Conservation (phyloP, 495 filamentous ascomycete species). For the Tetracladium setigerum region DNA sequence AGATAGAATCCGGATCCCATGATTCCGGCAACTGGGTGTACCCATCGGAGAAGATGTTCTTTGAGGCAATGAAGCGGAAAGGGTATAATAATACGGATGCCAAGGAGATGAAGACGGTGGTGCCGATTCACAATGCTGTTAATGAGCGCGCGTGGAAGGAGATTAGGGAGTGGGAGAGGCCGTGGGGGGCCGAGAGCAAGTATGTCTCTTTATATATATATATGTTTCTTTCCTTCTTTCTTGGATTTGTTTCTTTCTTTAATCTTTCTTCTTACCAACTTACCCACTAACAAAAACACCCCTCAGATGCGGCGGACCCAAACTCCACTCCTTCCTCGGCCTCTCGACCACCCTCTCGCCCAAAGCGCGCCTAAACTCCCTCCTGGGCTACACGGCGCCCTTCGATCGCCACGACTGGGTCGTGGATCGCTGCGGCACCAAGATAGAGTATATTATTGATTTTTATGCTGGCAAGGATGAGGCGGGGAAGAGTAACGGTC, state of each 20-base stretch:
- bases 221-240: slow-evolving; percentile 13
- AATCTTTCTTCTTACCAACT: too few species aligned
- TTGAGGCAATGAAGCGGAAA: slow-evolving; percentile 88
- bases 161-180: slow-evolving; percentile 78
- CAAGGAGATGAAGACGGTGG: slow-evolving; percentile 76
- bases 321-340: slow-evolving; percentile 76
- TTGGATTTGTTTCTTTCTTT: too few species aligned
- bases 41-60: slow-evolving; percentile 92
- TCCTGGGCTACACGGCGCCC: slow-evolving; percentile 79
- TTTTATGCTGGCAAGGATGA: slow-evolving; percentile 79
- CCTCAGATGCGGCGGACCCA: slow-evolving; percentile 76
- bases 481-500: slow-evolving; percentile 41
- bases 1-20: slow-evolving; percentile 62
- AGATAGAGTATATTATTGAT: slow-evolving; percentile 93
- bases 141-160: slow-evolving; percentile 83
- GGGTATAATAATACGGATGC: slow-evolving; percentile 44
- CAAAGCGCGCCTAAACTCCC: slow-evolving; percentile 68
- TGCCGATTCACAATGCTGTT: slow-evolving; percentile 97
- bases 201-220: slow-evolving; percentile 13
- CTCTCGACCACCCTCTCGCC: slow-evolving; percentile 68
- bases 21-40: slow-evolving; percentile 87
- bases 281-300: too few species aligned
- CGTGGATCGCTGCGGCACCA: slow-evolving; percentile 84
- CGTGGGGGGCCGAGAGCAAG: slow-evolving; percentile 47
- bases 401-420: slow-evolving; percentile 99